Evolutionary conservation across 2,329 filamentous ascomycete genomes (phyloP).

Genomic region (Xylaria sp.): DNA sequence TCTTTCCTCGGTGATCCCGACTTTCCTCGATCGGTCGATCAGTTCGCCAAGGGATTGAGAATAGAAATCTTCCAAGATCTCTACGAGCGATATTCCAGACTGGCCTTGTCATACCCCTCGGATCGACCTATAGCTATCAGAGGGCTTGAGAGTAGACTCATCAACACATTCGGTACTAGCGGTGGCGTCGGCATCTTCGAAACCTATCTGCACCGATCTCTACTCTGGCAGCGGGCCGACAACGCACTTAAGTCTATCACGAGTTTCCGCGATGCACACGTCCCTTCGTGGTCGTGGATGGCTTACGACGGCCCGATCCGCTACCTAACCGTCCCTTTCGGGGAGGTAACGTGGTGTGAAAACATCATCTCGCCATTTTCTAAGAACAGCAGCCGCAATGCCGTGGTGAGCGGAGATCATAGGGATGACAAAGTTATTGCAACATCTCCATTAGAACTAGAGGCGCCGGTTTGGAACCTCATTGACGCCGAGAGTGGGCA

Average conservation of each 20-base stretch:
- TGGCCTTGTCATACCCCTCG: not conserved
- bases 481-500: constrained; percentile 2
- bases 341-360: constrained; percentile 5
- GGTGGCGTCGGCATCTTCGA: constrained; percentile 9
- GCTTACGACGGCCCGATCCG: constrained; percentile 17
- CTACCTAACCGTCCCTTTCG: constrained; percentile 16
- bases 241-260: constrained; percentile 5
- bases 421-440: not conserved
- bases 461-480: constrained; percentile 20
- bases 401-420: not conserved
- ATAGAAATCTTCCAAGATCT: constrained; percentile 15
- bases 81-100: constrained; percentile 13
- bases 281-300: constrained; percentile 25
- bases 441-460: constrained; percentile 9
- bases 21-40: constrained; percentile 11
- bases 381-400: not conserved
- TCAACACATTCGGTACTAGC: not conserved
- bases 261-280: not conserved
- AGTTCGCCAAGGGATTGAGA: constrained; percentile 5
- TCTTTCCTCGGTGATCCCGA: constrained; percentile 17
- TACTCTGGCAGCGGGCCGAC: constrained; percentile 12
- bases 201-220: not conserved
- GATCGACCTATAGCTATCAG: constrained; percentile 18
- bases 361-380: constrained; percentile 16
- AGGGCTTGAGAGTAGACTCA: constrained; percentile 6